phyloP scores from a whole-genome alignment of 75 land plant species.

The Pinus taeda region DNA sequence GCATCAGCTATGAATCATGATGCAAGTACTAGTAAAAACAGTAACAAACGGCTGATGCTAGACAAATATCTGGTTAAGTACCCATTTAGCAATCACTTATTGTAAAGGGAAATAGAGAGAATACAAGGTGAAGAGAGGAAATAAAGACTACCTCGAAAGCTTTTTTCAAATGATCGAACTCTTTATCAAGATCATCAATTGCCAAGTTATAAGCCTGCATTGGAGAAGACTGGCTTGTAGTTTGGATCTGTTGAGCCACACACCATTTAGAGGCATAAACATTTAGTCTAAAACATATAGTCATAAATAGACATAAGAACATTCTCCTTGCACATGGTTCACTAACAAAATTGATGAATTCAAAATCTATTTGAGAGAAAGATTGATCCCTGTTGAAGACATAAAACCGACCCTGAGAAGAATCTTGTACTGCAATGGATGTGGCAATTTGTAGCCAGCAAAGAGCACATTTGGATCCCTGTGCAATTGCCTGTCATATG shows the following conservation, averaged over 20 bases:
- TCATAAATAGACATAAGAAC: too few relatives aligned
- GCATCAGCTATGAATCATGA: too few relatives aligned
- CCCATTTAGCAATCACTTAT: too few relatives aligned
- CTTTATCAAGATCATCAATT: conserved; percentile 87
- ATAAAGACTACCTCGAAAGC: conserved; percentile 58
- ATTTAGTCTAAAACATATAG: too few relatives aligned
- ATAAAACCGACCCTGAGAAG: conserved; percentile 70
- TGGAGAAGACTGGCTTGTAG: conserved; percentile 94
- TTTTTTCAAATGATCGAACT: conserved; percentile 73
- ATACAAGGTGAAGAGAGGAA: too few relatives aligned
- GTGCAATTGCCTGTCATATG: conserved; percentile 79
- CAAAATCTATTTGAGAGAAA: background rate
- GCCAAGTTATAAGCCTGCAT: conserved; percentile 95
- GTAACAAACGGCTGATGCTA: too few relatives aligned
- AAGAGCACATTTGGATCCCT: conserved; percentile 90
- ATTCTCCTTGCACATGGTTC: background rate
- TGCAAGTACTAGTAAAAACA: too few relatives aligned
- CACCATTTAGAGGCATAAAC: too few relatives aligned
- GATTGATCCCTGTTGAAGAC: background rate
- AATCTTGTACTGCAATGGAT: conserved; percentile 95
- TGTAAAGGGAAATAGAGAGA: too few relatives aligned
- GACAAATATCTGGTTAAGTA: too few relatives aligned
- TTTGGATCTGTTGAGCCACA: conserved; percentile 63
- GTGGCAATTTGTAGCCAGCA: conserved; percentile 98
- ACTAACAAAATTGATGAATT: background rate